A percentile compares a stretch with the other conserved stretches of the same genome.
phyloP scores from a whole-genome alignment of 192 early-diverging fungal genomes.

The Pilaira anomala region DNA sequence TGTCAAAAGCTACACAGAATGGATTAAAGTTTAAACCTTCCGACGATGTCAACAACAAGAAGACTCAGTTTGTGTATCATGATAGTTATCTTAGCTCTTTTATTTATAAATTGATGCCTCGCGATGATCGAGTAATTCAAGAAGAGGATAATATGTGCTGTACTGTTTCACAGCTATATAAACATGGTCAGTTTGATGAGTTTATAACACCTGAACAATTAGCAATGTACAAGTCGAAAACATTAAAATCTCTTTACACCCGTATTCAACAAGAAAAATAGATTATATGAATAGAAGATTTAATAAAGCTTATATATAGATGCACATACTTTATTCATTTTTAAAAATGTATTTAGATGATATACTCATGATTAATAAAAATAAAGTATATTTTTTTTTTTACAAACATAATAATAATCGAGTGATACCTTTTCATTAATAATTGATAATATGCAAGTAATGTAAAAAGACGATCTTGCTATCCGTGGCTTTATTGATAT shows the following conservation, averaged over 20 bases:
- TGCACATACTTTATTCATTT: too few species aligned
- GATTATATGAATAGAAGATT: too few species aligned
- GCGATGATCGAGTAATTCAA: constrained; percentile 22
- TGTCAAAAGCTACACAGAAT: constrained; percentile 8
- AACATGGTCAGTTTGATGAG: background rate
- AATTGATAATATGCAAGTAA: too few species aligned
- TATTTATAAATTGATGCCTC: constrained; percentile 7
- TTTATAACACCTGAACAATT: constrained; percentile 9
- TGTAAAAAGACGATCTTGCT: too few species aligned
- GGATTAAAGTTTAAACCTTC: constrained; percentile 15
- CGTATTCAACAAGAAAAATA: background rate
- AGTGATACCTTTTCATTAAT: too few species aligned
- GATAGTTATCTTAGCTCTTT: constrained; percentile 13
- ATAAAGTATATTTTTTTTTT: too few species aligned
- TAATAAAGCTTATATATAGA: too few species aligned
- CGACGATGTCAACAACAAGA: background rate
- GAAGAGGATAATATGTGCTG: background rate
- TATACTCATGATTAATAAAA: too few species aligned
- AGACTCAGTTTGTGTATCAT: background rate
- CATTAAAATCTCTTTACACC: background rate
- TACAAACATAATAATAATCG: too few species aligned
- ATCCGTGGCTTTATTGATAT: too few species aligned
- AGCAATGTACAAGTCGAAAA: constrained; percentile 10
- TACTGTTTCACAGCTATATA: background rate
- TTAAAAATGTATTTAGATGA: too few species aligned